These are phyloP conservation scores for Eucalyptus regnans DNA, from an alignment of 345 rosid genomes.

Conservation along the genomic window DNA sequence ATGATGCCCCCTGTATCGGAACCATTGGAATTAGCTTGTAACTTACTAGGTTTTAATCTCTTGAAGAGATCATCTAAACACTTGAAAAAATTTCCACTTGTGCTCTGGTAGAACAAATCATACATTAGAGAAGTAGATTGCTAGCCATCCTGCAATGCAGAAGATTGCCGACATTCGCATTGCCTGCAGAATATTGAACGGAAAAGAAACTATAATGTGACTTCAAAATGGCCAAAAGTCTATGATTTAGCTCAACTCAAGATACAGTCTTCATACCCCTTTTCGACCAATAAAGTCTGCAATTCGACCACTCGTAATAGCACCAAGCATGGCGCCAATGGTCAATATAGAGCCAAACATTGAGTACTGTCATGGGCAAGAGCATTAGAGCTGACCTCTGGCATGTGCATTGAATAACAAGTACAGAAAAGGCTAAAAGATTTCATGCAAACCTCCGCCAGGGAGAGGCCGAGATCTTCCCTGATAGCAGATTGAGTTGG, in stretches of 20 bases:
- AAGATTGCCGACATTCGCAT: slow-evolving; percentile 72
- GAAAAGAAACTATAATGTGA: neutral
- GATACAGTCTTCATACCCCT: slow-evolving; percentile 34
- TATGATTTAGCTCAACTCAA: neutral
- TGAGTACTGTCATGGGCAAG: slow-evolving; percentile 44
- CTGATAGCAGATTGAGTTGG: slow-evolving; percentile 79
- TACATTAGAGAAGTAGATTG: slow-evolving; percentile 62
- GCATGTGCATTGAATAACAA: neutral
- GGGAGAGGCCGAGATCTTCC: slow-evolving; percentile 67
- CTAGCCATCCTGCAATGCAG: slow-evolving; percentile 81
- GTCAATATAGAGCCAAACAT: slow-evolving; percentile 91
- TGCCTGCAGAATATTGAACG: slow-evolving; percentile 31
- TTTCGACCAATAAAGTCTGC: slow-evolving; percentile 75
- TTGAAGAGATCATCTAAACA: neutral
- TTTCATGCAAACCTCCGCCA: slow-evolving; percentile 41
- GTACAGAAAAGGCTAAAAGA: neutral
- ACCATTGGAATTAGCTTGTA: neutral
- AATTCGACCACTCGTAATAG: slow-evolving; percentile 63
- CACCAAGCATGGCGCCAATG: slow-evolving; percentile 95
- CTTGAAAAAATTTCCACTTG: neutral
- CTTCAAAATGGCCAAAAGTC: neutral
- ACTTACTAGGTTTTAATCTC: neutral
- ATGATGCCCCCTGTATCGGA: slow-evolving; percentile 34
- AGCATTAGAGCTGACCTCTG: neutral
- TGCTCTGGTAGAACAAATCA: neutral